A percentile compares a stretch with the other conserved stretches of the same genome.
Evolutionary conservation across 2,329 filamentous ascomycete genomes (phyloP).

Genomic region (Dactylellina drechsleri): DNA sequence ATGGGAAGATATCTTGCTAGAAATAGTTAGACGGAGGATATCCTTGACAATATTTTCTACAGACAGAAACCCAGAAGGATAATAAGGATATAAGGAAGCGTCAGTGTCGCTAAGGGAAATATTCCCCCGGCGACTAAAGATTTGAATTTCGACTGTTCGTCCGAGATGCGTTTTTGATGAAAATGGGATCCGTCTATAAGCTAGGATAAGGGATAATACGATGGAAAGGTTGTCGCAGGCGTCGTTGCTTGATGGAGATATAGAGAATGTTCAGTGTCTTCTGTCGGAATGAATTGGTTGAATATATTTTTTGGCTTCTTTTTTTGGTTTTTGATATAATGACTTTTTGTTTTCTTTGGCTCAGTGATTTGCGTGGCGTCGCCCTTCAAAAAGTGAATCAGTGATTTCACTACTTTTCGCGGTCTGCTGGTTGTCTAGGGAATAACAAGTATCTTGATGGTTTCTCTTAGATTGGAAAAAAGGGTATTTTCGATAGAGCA

Average conservation of each 20-base stretch:
- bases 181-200: conserved; percentile 8
- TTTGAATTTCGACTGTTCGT: conserved; percentile 2
- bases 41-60: conserved; percentile 31
- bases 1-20: conserved; percentile 30
- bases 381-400: conserved; percentile 52
- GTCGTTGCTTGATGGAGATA: background rate
- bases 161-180: conserved; percentile 1
- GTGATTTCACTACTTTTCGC: conserved; percentile 54
- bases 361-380: conserved; percentile 20
- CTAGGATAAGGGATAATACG: background rate
- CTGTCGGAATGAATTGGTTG: background rate
- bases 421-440: conserved; percentile 53
- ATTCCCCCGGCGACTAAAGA: conserved; percentile 30
- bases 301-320: conserved; percentile 19
- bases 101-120: conserved; percentile 23
- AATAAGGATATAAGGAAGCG: background rate
- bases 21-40: conserved; percentile 24
- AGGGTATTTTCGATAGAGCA: conserved; percentile 54
- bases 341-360: background rate
- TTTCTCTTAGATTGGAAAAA: conserved; percentile 55
- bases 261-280: background rate
- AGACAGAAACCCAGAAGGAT: conserved; percentile 21
- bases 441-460: conserved; percentile 54
- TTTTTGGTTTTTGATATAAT: conserved; percentile 10
- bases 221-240: background rate